phyloP scores from a whole-genome alignment of 257 asterid genomes.

The Ehretia macrophylla region DNA sequence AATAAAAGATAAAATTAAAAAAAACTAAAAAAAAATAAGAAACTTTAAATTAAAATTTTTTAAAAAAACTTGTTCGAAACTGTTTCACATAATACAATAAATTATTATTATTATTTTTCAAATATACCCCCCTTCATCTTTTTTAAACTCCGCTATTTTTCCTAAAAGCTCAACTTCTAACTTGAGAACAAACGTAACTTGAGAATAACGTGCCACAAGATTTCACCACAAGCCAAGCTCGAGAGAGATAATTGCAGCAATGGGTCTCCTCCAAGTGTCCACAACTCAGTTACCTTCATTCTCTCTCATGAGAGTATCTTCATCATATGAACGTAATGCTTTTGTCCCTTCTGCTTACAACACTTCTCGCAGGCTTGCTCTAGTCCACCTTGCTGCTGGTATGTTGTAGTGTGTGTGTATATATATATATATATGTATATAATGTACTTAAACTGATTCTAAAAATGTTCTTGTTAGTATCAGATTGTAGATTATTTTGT shows the following conservation, averaged over 20 bases:
- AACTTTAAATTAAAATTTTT: too few relatives aligned
- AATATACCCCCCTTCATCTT: too few relatives aligned
- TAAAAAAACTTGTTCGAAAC: too few relatives aligned
- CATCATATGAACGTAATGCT: constrained; percentile 1
- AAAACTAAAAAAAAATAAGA: too few relatives aligned
- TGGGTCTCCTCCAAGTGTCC: neutral
- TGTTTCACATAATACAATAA: too few relatives aligned
- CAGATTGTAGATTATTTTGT: too few relatives aligned
- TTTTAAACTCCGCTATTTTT: too few relatives aligned
- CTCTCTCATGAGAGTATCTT: neutral
- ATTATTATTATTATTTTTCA: too few relatives aligned
- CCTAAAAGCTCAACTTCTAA: too few relatives aligned
- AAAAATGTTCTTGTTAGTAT: neutral
- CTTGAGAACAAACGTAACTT: too few relatives aligned
- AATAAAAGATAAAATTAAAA: too few relatives aligned
- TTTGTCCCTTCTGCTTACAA: constrained; percentile 14
- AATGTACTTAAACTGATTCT: neutral
- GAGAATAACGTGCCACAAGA: neutral
- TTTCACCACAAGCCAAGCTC: neutral
- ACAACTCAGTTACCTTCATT: neutral
- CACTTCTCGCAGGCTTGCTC: constrained; percentile 41
- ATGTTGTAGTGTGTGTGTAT: neutral
- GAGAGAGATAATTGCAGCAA: neutral
- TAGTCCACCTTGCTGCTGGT: constrained; percentile 42
- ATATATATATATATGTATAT: neutral